Base-by-base conservation (phyloP, 371 early-diverging fungal species). In the Chytridiales sp. region DNA sequence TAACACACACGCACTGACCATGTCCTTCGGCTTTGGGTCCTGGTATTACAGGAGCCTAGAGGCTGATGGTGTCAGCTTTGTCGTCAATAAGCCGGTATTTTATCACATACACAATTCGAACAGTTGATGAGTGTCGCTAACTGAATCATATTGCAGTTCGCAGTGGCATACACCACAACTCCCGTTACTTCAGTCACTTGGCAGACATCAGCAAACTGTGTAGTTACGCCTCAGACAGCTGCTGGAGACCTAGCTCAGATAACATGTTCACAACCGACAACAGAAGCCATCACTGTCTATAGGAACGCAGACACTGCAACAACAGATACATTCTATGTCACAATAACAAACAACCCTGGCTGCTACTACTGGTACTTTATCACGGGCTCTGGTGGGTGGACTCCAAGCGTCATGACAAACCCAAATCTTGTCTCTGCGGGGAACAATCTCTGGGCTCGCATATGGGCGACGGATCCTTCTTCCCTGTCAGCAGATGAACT, bases 301-400 rank as follows among this genome's bases (percentile, higher is more conserved):
- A 36, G 58, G 4, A 40, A 55, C 52, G 56, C 50, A 17, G 48
- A 39, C 31, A 35, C 62, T 11, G 4, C 66, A 8, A 49, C 61
- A 3, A 36, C 66, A 21, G 62, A 62, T 44, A 59, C 62, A 5
- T 62, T 67, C 42, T 62, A 58, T 17, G 59, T 62, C n/a, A 62
- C 67, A 13, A 1, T 62, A 2, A 19, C 34, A 4, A 21, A 21
- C 11, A 17, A 26, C 22, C 24, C 19, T 13, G 56, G 60, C 5
- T 62, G 67, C 36, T 58, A 31, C 34, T 41, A 48, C n/a, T 62
- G 67, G 62, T 47, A 40, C 32, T 0, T 56, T 11, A 27, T n/a
- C 31, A 6, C 52, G 3, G 67, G 62, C 1, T 11, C 49, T 17
- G 8, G 50, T 8, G 39, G 31, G 41, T 21, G 19, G 49, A 24